phyloP scores from a whole-genome alignment of 2,329 filamentous ascomycete genomes.

The Coniochaeta sp. region DNA sequence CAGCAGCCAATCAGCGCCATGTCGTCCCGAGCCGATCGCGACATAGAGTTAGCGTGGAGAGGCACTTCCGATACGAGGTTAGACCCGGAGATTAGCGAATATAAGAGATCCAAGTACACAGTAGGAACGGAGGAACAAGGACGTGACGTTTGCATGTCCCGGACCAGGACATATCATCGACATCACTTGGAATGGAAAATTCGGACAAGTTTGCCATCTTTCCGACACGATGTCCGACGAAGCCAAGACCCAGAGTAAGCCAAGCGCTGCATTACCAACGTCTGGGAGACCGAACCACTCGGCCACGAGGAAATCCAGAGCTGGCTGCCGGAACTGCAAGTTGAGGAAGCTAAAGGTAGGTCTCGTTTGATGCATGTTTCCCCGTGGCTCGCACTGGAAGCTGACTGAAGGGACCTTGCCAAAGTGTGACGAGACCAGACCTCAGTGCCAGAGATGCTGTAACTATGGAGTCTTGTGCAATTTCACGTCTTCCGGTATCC shows the following conservation, averaged over 20 bases:
- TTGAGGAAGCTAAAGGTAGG: slow-evolving; percentile 40
- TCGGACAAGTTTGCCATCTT: not conserved
- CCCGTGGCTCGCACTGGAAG: not conserved
- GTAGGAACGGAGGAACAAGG: not conserved
- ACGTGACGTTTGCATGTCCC: not conserved
- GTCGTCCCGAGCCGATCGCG: not conserved
- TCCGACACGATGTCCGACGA: not conserved
- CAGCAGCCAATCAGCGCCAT: not conserved
- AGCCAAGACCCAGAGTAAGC: not conserved
- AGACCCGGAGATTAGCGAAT: not conserved
- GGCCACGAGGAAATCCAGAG: slow-evolving; percentile 7
- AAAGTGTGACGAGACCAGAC: not conserved
- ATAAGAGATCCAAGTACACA: not conserved
- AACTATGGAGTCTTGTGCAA: too few species aligned
- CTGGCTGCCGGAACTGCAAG: slow-evolving; percentile 44
- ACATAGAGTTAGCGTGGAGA: not conserved
- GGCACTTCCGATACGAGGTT: not conserved
- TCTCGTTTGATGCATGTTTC: not conserved
- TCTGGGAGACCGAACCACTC: not conserved
- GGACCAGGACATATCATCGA: not conserved
- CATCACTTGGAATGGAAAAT: too few species aligned
- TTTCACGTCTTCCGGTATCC: too few species aligned
- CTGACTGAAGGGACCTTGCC: not conserved
- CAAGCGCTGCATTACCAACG: not conserved
- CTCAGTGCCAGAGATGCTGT: too few species aligned